Evolutionary conservation across 331 rosid genomes (phyloP).

Genomic region (Erythrophleum ivorense): DNA sequence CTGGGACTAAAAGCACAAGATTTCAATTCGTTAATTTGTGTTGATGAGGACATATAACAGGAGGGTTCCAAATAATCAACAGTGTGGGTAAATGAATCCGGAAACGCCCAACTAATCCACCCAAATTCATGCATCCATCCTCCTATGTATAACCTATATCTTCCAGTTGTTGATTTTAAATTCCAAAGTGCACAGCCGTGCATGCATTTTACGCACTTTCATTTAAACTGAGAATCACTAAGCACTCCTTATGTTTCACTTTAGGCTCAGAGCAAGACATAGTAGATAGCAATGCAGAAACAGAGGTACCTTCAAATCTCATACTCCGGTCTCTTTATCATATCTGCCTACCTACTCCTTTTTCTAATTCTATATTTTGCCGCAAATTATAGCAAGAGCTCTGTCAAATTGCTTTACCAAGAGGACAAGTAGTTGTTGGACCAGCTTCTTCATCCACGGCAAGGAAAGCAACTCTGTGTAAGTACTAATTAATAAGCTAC

Average conservation of each 20-base stretch:
- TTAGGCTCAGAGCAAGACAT: not conserved
- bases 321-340: not conserved
- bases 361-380: not conserved
- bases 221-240: not conserved
- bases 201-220: not conserved
- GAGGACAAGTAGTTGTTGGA: no score
- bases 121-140: not conserved
- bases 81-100: not conserved
- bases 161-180: not conserved
- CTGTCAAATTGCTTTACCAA: not conserved
- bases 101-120: not conserved
- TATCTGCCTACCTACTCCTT: not conserved
- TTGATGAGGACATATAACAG: no score
- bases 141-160: not conserved
- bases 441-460: not conserved
- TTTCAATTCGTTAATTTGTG: not conserved
- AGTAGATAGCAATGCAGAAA: not conserved
- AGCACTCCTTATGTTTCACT: not conserved
- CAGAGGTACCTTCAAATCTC: not conserved
- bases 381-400: not conserved
- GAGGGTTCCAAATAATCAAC: not conserved
- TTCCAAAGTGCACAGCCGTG: not conserved
- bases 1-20: not conserved
- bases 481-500: not conserved
- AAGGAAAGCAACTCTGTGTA: not conserved